Base-by-base conservation (phyloP, 371 early-diverging fungal genomes). In the Actinomortierella ambigua region DNA sequence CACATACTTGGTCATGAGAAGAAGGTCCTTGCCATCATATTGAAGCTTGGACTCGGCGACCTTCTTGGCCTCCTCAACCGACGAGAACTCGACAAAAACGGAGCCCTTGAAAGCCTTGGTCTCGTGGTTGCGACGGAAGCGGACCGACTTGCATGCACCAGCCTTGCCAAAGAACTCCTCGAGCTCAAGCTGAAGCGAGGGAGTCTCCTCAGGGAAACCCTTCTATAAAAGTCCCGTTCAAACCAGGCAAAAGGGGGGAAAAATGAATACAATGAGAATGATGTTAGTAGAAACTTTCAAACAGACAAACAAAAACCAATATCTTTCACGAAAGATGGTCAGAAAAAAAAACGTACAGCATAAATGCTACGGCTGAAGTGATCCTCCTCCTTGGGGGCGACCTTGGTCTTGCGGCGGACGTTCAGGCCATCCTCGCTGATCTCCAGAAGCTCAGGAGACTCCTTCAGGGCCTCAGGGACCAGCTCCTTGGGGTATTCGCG, bases 11-110 rank as follows among this genome's bases (percentile, higher is more conserved):
- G 75, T 66, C 78, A 76, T 78, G 50, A 85, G 53, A 20, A 75
- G 61, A 43, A 87, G 61, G 27, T 85, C 84, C 55, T 78, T 71
- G 61, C 81, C 88, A 11, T 86, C 79, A 65, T 82, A 84, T 17
- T 82, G 57, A 50, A 88, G 65, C 49, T 75, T 57, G 59, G 66
- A 77, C 5, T 76, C 65, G 29, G 78, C 85, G 42, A 84, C 79
- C 79, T 82, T 83, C 59, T 81, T 66, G 26, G 82, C 83, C 41
- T 82, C 76, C 40, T 83, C 85, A 42, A 78, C 65, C 50, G 77
- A 70, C 17, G 69, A 69, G 50, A 82, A 89, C 79, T 89, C 87
- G 18, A 90, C 81, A 66, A 85, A 81, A n/a, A 82, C 83, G 24
- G 82, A 80, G 50, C 89, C 89, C 86, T 85, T 84, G 69, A 76